Base-by-base conservation (phyloP, 139 green algal genomes). In the Asterochloris sp. region DNA sequence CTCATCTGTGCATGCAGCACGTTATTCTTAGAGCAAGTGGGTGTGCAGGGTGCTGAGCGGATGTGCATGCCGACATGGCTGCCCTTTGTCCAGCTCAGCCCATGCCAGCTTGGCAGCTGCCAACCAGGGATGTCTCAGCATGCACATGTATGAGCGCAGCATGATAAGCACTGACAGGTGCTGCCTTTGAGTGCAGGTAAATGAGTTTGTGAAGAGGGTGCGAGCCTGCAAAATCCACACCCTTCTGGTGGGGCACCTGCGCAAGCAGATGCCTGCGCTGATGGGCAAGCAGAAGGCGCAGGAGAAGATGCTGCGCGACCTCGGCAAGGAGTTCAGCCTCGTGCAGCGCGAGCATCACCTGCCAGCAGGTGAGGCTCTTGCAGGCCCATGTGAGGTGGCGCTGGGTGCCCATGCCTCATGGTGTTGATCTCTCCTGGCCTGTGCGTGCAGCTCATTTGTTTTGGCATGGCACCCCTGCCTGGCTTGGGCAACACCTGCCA, bases 201-300 rank as follows among this genome's bases (percentile, higher is more conserved):
- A 98, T 84, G 97, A 99, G 89, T 99, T 99, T 90, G 96, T 99
- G 17, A 99, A 99, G 90, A 89, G 97, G 21, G 92, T 98, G 78
- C 85, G 96, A 4, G 92, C 97, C 4, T 89, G 89, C 82, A 93
- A 92, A 77, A 98, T 98, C 80, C 97, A 99, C 89, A 92, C 95
- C 67, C 88, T 97, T 26, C 93, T 99, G 73, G 92, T 98, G 54
- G 87, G 86, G 26, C 88, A 96, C 88, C 87, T 98, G 74, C 85
- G 91, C 69, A 93, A 94, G 77, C 84, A 94, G 88, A 95, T 99
- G 91, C 96, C 97, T 11, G 87, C 89, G 62, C 91, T 97, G 90
- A 96, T 98, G 84, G 95, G 95, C 47, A 93, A 94, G 84, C 86
- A 94, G 60, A 94, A 92, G 83, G 90, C 91, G 28, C 92, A 96